phyloP scores from a whole-genome alignment of 1,284 basidiomycete species.

The Pseudozyma tsukubaensis region DNA sequence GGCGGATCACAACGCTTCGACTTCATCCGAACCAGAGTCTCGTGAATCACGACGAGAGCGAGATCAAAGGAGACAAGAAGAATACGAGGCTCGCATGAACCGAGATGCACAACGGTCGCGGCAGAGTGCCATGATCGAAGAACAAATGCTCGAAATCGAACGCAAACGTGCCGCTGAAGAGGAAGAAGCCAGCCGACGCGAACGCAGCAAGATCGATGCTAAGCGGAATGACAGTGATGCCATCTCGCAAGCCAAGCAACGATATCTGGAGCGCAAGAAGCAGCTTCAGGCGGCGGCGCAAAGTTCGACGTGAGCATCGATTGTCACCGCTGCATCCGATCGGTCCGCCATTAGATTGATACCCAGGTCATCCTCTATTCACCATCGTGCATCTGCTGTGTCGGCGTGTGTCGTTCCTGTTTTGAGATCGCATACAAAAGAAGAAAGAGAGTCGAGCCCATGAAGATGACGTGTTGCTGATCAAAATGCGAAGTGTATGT shows the following conservation, averaged over 20 bases:
- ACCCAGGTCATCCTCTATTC: not conserved
- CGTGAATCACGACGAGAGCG: slow-evolving; percentile 19
- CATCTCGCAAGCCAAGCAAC: slow-evolving; percentile 48
- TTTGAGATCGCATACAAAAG: too few relatives aligned
- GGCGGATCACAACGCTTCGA: not conserved
- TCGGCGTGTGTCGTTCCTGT: too few relatives aligned
- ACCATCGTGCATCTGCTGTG: not conserved
- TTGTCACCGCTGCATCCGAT: not conserved
- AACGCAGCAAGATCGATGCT: slow-evolving; percentile 33
- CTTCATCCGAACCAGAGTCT: slow-evolving; percentile 5
- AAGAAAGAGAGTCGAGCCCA: not conserved
- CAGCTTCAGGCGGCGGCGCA: slow-evolving; percentile 27
- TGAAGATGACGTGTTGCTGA: slow-evolving; percentile 11
- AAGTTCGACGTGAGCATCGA: not conserved
- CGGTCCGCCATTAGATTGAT: slow-evolving; percentile 4
- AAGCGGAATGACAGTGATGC: slow-evolving; percentile 43
- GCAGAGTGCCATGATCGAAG: slow-evolving; percentile 52
- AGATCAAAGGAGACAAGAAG: slow-evolving; percentile 39
- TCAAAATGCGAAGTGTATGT: slow-evolving; percentile 17
- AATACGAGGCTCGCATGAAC: slow-evolving; percentile 46
- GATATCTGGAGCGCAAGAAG: slow-evolving; percentile 69
- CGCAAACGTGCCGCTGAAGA: slow-evolving; percentile 38
- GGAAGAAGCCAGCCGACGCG: slow-evolving; percentile 22
- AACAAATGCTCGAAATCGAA: slow-evolving; percentile 59
- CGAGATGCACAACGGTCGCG: slow-evolving; percentile 48